Base-by-base conservation (phyloP, 169 alveolate genomes). In the Toxoplasma gondii region DNA sequence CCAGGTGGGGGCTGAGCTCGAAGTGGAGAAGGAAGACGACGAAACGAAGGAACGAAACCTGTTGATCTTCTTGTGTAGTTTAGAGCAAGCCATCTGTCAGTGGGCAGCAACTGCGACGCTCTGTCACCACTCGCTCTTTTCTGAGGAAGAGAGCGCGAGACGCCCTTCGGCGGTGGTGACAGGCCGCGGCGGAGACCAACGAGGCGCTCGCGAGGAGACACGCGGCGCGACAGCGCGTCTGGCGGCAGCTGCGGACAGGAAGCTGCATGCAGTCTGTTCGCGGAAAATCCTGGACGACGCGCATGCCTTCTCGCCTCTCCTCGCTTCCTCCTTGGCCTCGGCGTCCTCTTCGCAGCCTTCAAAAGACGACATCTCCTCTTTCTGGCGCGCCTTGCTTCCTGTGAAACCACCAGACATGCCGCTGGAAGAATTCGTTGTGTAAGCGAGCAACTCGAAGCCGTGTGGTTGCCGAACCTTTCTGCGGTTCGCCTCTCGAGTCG, bases 341-440 rank as follows among this genome's bases (percentile, higher is more conserved):
- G 54, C 27, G 53, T 17, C 67, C 84, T 88, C 41, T 64, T 81
- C 22, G 22, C 64, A 1, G 64, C 92, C 19, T 1, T 2, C 9
- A 64, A 36, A 36, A 16, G 36, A 38, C 10, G 24, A 44, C 0
- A 22, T 2, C 0, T 41, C 90, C 69, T 82, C 92, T 36, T 88
- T 88, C 83, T 88, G 92, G 92, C 70, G 53, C 39, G 41, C 69
- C 83, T 41, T 88, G 38, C 92, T 88, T 81, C 81, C 69, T 29
- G 38, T 64, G 58, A 54, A 67, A 84, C 92, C 92, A 1, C 64
- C 84, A 17, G 92, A 88, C 34, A 88, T 88, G 92, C 84, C 82
- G n/a, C 39, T 88, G 64, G 92, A 64, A 24, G 92, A 88, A 39
- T 88, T 88, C n/a, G 64, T 88, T 12, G 84, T 88, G 92, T 88